phyloP scores from a whole-genome alignment of 2,329 filamentous ascomycete species.

The Cercospora beticola region DNA sequence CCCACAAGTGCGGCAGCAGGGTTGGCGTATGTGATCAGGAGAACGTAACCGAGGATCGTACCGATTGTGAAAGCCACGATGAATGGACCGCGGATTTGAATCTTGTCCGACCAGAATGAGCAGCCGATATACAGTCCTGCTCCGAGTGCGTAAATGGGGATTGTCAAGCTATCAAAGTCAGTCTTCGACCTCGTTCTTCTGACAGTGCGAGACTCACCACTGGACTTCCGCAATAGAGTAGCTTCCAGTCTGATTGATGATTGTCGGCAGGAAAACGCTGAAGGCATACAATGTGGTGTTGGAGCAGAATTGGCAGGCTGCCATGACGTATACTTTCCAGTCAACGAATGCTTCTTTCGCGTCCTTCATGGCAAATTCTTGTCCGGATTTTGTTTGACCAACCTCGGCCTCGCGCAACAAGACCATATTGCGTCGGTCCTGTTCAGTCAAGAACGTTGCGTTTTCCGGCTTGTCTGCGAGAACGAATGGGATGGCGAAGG shows the following conservation, averaged over 20 bases:
- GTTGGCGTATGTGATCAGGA: constrained; percentile 22
- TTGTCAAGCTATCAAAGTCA: constrained; percentile 46
- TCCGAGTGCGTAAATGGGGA: constrained; percentile 57
- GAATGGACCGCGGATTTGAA: constrained; percentile 28
- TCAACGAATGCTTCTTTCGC: constrained; percentile 66
- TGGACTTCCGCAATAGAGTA: constrained; percentile 54
- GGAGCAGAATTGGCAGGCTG: constrained; percentile 63
- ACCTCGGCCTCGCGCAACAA: constrained; percentile 51
- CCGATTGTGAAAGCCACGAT: constrained; percentile 24
- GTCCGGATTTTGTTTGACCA: constrained; percentile 44
- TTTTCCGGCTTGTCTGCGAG: constrained; percentile 66
- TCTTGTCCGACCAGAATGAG: constrained; percentile 50
- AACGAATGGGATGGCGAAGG: constrained; percentile 53
- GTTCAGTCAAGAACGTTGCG: constrained; percentile 57
- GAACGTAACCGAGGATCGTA: constrained; percentile 27
- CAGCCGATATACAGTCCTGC: constrained; percentile 48
- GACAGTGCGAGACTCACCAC: neutral
- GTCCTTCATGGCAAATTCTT: constrained; percentile 57
- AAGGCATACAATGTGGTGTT: constrained; percentile 58
- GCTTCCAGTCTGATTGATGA: constrained; percentile 52
- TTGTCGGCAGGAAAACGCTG: constrained; percentile 57
- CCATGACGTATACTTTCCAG: constrained; percentile 75
- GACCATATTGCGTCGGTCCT: constrained; percentile 60
- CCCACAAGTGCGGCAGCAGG: constrained; percentile 25
- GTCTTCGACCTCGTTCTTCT: neutral